These are phyloP conservation scores for Alternaria gaisen DNA, from an alignment of 2,329 filamentous ascomycete genomes.

Conservation along the genomic window DNA sequence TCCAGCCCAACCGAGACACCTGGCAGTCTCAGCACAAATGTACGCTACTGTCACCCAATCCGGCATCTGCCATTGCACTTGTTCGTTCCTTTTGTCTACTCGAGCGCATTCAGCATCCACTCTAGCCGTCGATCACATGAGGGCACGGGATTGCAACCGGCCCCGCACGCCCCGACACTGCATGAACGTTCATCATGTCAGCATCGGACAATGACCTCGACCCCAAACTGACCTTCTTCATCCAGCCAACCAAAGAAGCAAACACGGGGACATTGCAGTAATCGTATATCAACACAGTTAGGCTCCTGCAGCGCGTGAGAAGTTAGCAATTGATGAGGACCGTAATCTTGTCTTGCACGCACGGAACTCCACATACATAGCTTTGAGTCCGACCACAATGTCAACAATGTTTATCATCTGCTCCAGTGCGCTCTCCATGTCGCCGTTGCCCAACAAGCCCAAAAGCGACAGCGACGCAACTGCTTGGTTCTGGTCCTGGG, in stretches of 20 bases:
- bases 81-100: neutral
- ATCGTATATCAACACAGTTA: neutral
- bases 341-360: neutral
- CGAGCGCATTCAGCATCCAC: neutral
- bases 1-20: neutral
- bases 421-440: conserved; percentile 13
- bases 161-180: conserved; percentile 14
- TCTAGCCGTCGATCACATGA: conserved; percentile 8
- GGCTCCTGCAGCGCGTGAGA: neutral
- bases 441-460: conserved; percentile 7
- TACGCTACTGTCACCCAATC: neutral
- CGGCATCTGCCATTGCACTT: neutral
- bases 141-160: conserved; percentile 7
- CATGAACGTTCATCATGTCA: conserved; percentile 1
- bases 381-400: conserved; percentile 5
- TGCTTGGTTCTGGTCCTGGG: conserved; percentile 27
- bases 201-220: neutral
- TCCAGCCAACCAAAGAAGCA: conserved; percentile 10
- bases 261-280: neutral
- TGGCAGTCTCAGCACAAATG: neutral
- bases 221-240: neutral
- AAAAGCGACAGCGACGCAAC: conserved; percentile 18
- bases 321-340: neutral
- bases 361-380: conserved; percentile 9
- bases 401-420: conserved; percentile 13